Base-by-base conservation (phyloP, 2,329 filamentous ascomycete species). In the Penicillium capsulatum region DNA sequence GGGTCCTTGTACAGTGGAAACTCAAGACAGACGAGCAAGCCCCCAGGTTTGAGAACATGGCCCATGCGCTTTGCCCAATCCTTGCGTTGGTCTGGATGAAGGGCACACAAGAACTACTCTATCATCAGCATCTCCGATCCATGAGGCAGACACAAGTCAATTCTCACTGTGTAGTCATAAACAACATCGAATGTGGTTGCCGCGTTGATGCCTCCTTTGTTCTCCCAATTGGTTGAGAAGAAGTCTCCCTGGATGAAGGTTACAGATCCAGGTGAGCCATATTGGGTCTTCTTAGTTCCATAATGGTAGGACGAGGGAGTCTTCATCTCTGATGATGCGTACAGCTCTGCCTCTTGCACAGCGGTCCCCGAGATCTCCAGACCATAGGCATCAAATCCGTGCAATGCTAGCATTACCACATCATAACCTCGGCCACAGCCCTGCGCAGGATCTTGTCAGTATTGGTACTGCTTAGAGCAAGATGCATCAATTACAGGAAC, bases 201-300 rank as follows among this genome's bases (percentile, higher is more conserved):
- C 8, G 31, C 24, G 3, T 35, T 30, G 17, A 28, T 14, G 2
- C 11, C 31, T 2, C n/a, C 30, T 64, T 69, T 34, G 37, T 60
- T 29, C 24, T 75, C 54, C 73, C 80, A 83, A 1, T 69, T 73
- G 39, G 80, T 70, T 4, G 69, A 65, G 60, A 87, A 88, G 61
- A 86, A 88, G 53, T 89, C 81, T 1, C 76, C 81, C 2, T 63
- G 55, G 3, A 84, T 45, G 67, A 80, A 84, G 2, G 68, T 71
- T 17, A 76, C 67, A 3, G 55, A 57, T 0, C 83, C 83, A 11
- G 16, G 31, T 2, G 27, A 24, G 10, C 17, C 10, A 30, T 22
- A 3, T 9, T 7, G n/a, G 31, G 19, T 19, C 11, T 28, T 2
- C 17, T 27, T 11, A 16, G 7, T n/a, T 2, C 45, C 46, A 27